Base-by-base conservation (phyloP, 805 yeast genomes). In the Nakazawaea anatomiae region DNA sequence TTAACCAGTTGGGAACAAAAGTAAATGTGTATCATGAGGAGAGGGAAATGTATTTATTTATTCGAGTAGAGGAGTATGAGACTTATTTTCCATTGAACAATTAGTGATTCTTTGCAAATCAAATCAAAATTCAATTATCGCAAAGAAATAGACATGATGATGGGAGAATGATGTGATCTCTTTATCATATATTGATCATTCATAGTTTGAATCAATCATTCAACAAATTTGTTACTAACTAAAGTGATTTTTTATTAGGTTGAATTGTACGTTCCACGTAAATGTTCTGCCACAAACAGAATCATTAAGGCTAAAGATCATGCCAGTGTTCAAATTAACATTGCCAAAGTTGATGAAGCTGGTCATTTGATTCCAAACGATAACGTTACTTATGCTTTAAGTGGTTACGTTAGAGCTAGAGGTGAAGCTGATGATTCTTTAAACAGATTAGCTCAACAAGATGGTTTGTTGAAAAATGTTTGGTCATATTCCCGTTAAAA, bases 231-330 rank as follows among this genome's bases (percentile, higher is more conserved):
- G 25, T 18, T 18, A 18, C 25, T 18, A 18, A 18, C 25, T n/a
- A 18, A 18, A 18, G 25, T 18, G 25, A 2, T 18, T 18, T 18
- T 18, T 18, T 18, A 2, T 18, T 45, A 89, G 97, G 97, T 94
- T 79, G 99, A 94, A 86, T 90, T 94, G 80, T 94, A 94, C 96
- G 96, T 92, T 79, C 99, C 99, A 83, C 89, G 99, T 87, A 94
- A 94, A 84, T 94, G 99, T 85, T 94, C 99, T 80, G 99, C 99
- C 73, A 90, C 99, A 80, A 91, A 90, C 96, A 90, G 97, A 84
- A 90, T 94, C 82, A 91, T 94, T 86, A 90, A 89, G 84, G 91
- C 99, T 71, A 91, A 94, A 85, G 99, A 94, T 81, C 99, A 94
- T 79, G 94, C 97, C 66, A 88, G 98, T 61, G 97, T 94, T 68